Conservation (phyloP, 1,284 basidiomycete genomes). For the Sutorius eximius region DNA sequence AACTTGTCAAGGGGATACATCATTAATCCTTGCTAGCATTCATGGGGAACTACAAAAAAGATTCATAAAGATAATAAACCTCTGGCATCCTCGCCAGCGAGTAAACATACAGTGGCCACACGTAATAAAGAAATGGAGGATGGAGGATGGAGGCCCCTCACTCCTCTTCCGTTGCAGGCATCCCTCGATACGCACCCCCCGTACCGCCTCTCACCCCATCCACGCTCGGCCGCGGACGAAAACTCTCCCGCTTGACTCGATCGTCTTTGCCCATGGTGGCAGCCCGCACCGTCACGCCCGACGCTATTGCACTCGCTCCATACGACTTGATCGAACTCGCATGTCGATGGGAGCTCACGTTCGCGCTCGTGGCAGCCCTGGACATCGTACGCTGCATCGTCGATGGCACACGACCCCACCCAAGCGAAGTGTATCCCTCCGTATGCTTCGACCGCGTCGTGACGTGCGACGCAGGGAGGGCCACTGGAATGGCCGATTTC, state of each 20-base stretch:
- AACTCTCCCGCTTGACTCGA: constrained; percentile 60
- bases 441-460: constrained; percentile 27
- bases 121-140: neutral
- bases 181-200: constrained; percentile 21
- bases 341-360: constrained; percentile 15
- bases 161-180: constrained; percentile 32
- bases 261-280: constrained; percentile 46
- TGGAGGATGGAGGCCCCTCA: constrained; percentile 2
- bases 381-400: constrained; percentile 29
- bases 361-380: constrained; percentile 18
- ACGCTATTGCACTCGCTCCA: constrained; percentile 24
- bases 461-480: constrained; percentile 10
- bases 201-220: constrained; percentile 40
- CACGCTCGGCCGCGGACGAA: constrained; percentile 71
- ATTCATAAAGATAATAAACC: constrained; percentile 25
- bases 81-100: constrained; percentile 24
- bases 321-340: constrained; percentile 16
- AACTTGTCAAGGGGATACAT: constrained; percentile 1
- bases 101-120: constrained; percentile 2
- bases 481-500: constrained; percentile 5
- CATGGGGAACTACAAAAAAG: constrained; percentile 20
- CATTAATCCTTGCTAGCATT: neutral
- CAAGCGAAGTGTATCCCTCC: constrained; percentile 28
- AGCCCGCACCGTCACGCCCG: constrained; percentile 24
- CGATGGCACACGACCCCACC: constrained; percentile 33